Percentiles rank a stretch among this genome's conserved stretches.
phyloP scores from a whole-genome alignment of 2,329 filamentous ascomycete species.

The Aureobasidium sp. region DNA sequence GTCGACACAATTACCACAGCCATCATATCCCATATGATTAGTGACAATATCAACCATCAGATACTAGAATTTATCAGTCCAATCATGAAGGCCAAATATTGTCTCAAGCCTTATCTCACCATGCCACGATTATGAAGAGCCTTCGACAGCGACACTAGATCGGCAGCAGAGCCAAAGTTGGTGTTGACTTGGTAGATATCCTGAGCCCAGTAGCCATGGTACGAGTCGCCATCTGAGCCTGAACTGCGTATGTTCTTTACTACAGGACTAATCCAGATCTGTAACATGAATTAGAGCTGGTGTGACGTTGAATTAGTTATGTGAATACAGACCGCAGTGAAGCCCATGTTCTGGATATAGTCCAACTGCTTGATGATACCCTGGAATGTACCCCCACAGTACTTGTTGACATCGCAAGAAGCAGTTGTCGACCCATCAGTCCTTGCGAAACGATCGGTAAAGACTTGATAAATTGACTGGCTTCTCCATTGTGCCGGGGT shows the following conservation, averaged over 20 bases:
- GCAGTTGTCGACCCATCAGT: slow-evolving; percentile 35
- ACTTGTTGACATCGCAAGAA: slow-evolving; percentile 31
- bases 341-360: slow-evolving; percentile 57
- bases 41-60: slow-evolving; percentile 34
- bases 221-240: slow-evolving; percentile 35
- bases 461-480: slow-evolving; percentile 36
- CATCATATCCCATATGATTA: slow-evolving; percentile 33
- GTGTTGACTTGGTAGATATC: slow-evolving; percentile 39
- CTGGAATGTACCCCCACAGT: slow-evolving; percentile 56
- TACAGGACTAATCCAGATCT: slow-evolving; percentile 50
- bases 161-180: slow-evolving; percentile 31
- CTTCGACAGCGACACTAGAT: slow-evolving; percentile 30
- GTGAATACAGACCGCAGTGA: slow-evolving; percentile 45
- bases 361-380: slow-evolving; percentile 55
- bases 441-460: slow-evolving; percentile 30
- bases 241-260: slow-evolving; percentile 37
- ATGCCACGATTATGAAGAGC: slow-evolving; percentile 31
- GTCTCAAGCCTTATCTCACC: not conserved
- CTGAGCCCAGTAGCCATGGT: slow-evolving; percentile 51
- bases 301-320: not conserved
- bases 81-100: too few species aligned
- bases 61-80: slow-evolving; percentile 17
- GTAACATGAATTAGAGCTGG: not conserved
- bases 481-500: slow-evolving; percentile 32
- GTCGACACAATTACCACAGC: slow-evolving; percentile 24